Evolutionary conservation across 495 filamentous ascomycete species (phyloP), one percentile per base, ranked within the genome.

Genomic region (Amniculicola lignicola): DNA sequence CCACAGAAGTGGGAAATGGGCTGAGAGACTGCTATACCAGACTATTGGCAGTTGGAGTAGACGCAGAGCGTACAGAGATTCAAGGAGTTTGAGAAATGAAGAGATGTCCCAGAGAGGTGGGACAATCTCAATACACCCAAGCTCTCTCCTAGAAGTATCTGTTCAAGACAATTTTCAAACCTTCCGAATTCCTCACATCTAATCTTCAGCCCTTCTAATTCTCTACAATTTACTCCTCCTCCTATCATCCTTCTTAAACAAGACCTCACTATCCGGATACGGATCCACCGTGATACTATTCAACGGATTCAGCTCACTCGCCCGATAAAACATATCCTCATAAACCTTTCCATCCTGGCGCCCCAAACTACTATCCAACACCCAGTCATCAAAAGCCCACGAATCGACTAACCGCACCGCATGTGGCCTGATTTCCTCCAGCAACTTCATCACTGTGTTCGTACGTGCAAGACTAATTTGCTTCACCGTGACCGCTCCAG

Each of bases 361-460:
- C 14, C 84, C 84, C 27, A 87, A 69, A 61, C 77, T 80, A 60
- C 75, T 79, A 59, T 87, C 83, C 9, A 87, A 72, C 63, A 83
- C 79, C 82, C 82, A 87, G 65, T 87, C 84, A 2, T 82, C 79
- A 60, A 87, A 83, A 37, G 76, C 72, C 84, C 83, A 87, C 1
- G 79, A 72, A 67, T 87, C 84, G 2, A 85, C 83, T 37, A 87
- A 66, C 50, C 76, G 68, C 19, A 87, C 76, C 19, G 84, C 83
- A 67, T 86, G 84, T 12, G 84, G 84, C 33, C 84, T 71, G 54
- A 87, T 79, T 61, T 85, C 80, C 51, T 84, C 77, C 4, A 87
- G 71, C 22, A 87, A 70, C 56, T 76, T 80, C 78, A 83, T 80
- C 4, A 85, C 82, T 1, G 77, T 74, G 54, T 75, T 83, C 14